Conservation (phyloP, 257 asterid species). For the Scutellaria galericulata region DNA sequence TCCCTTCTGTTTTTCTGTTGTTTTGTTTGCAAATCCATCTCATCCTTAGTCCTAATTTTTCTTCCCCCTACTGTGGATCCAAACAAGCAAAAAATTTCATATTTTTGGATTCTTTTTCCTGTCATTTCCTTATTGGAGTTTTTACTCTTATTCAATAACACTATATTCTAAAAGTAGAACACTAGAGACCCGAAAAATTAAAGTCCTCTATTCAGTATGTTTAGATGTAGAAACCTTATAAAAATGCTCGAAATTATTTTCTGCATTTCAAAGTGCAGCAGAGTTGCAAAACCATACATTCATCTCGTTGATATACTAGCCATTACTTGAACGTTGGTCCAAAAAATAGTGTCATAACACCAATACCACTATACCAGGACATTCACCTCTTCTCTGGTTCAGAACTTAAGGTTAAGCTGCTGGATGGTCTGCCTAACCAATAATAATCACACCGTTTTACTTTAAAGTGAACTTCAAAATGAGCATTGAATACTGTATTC, state of each 20-base stretch:
- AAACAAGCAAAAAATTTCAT: not conserved
- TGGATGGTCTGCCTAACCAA: conserved; percentile 13
- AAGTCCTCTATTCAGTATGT: not conserved
- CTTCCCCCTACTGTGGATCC: not conserved
- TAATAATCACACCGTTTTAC: not conserved
- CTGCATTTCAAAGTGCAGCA: conserved; percentile 15
- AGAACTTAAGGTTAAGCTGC: conserved; percentile 14
- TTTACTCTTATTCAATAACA: not conserved
- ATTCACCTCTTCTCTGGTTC: conserved; percentile 10
- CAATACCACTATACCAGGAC: conserved; percentile 10
- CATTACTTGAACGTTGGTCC: conserved; percentile 19
- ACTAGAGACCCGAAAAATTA: conserved; percentile 3
- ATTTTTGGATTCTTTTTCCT: not conserved
- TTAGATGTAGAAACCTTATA: not conserved
- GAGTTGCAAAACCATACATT: not conserved
- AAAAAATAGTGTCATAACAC: not conserved
- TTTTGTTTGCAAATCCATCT: not conserved
- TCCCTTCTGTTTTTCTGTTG: conserved; percentile 2
- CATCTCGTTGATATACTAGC: conserved; percentile 19
- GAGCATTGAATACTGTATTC: not conserved
- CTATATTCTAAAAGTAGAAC: not conserved
- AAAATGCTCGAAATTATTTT: conserved; percentile 1
- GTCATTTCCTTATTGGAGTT: not conserved
- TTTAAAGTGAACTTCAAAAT: not conserved
- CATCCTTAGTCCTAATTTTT: not conserved